phyloP scores from a whole-genome alignment of 2,329 filamentous ascomycete species.

The Chrysoporthe puriensis region DNA sequence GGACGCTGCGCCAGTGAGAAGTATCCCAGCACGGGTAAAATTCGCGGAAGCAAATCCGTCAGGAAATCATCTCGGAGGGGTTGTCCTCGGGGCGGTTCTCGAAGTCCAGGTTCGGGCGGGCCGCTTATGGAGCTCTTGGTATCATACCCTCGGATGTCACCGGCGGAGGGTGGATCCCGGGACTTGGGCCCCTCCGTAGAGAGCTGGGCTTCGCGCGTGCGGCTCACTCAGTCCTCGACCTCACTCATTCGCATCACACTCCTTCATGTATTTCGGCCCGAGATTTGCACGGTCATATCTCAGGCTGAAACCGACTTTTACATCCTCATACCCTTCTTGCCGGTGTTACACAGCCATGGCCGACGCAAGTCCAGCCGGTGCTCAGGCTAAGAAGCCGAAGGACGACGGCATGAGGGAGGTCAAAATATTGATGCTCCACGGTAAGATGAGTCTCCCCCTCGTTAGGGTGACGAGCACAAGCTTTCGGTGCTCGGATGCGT shows the following conservation, averaged over 20 bases:
- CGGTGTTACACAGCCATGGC: conserved; percentile 20
- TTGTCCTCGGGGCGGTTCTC: not conserved
- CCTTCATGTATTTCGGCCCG: conserved; percentile 16
- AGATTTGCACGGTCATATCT: conserved; percentile 1
- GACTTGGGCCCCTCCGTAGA: not conserved
- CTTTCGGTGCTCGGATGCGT: too few species aligned
- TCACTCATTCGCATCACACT: not conserved
- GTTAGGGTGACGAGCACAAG: not conserved
- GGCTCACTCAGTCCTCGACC: not conserved
- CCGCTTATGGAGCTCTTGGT: conserved; percentile 6
- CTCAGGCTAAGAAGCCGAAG: conserved; percentile 32
- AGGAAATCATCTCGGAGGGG: not conserved
- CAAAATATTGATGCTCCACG: conserved; percentile 80
- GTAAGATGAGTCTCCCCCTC: conserved; percentile 41
- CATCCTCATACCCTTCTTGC: not conserved
- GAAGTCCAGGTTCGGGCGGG: not conserved
- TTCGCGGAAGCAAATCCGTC: not conserved
- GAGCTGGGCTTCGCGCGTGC: not conserved
- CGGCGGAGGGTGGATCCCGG: conserved; percentile 5
- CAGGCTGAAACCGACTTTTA: not conserved
- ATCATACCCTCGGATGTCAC: not conserved
- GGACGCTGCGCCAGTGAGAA: not conserved
- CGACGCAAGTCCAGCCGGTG: not conserved
- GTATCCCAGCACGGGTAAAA: not conserved
- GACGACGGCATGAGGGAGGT: conserved; percentile 52